phyloP scores from a whole-genome alignment of 139 green algal species.

The Micractinium conductrix region DNA sequence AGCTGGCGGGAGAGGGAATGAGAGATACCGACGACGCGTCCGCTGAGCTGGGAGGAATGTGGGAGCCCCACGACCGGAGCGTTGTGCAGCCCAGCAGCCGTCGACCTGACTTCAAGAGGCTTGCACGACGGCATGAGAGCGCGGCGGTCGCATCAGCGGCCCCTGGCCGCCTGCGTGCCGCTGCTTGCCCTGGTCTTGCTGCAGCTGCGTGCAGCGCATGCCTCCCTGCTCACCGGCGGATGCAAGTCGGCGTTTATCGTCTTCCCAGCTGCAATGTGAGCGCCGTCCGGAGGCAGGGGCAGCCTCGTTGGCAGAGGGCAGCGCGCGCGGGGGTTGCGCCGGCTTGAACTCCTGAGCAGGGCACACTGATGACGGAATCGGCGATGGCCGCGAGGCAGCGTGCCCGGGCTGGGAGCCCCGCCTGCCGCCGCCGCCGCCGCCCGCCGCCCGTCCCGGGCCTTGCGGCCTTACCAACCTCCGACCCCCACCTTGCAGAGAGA shows the following conservation, averaged over 20 bases:
- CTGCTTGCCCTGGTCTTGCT: neutral
- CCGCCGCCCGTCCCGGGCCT: neutral
- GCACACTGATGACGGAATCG: neutral
- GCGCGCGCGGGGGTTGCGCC: neutral
- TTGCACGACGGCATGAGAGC: neutral
- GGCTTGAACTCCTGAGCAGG: neutral
- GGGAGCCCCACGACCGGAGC: no score
- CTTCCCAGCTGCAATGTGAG: conserved; percentile 6
- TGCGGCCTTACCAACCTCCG: neutral
- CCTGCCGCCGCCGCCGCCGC: neutral
- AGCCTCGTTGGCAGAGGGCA: neutral
- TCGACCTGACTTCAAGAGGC: neutral
- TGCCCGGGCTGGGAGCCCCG: neutral
- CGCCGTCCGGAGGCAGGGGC: neutral
- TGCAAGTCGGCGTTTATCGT: neutral
- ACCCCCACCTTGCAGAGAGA: neutral
- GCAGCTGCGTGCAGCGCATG: neutral
- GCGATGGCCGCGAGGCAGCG: neutral
- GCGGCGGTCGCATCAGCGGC: neutral
- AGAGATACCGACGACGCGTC: no score
- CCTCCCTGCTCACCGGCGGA: neutral
- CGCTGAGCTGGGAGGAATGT: no score
- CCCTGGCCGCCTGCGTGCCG: no score
- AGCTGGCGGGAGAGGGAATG: no score
- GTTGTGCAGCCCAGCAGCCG: no score